Conservation (phyloP, 495 filamentous ascomycete genomes). For the Aspergillus haitiensis region DNA sequence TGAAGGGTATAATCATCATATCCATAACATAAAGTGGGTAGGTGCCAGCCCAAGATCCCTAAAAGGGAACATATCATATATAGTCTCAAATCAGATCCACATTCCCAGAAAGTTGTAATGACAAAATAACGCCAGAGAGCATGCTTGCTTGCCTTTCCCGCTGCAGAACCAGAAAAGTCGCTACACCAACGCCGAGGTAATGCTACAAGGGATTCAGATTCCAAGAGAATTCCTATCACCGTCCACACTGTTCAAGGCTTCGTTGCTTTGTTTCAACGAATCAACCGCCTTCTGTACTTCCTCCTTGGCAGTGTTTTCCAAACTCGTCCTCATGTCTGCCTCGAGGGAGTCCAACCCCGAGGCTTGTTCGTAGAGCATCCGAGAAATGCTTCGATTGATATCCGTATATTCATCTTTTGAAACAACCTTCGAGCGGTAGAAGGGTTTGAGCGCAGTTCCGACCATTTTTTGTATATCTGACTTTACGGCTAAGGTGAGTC, state of each 20-base stretch:
- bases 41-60: slow-evolving; percentile 3
- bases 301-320: slow-evolving; percentile 68
- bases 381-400: slow-evolving; percentile 81
- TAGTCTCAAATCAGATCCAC: not conserved
- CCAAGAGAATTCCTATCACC: slow-evolving; percentile 23
- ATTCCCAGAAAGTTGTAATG: not conserved
- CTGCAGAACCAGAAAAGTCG: slow-evolving; percentile 14
- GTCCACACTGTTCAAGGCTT: slow-evolving; percentile 24
- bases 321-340: slow-evolving; percentile 55
- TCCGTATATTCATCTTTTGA: slow-evolving; percentile 81
- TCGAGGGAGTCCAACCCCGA: slow-evolving; percentile 59
- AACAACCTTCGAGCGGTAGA: slow-evolving; percentile 66
- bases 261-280: slow-evolving; percentile 28
- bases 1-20: slow-evolving; percentile 7
- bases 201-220: slow-evolving; percentile 10
- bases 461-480: slow-evolving; percentile 81
- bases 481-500: slow-evolving; percentile 70
- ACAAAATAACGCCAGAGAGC: slow-evolving; percentile 19
- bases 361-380: slow-evolving; percentile 80
- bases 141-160: slow-evolving; percentile 12
- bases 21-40: not conserved
- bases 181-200: slow-evolving; percentile 25
- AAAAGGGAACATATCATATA: not conserved
- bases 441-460: slow-evolving; percentile 69
- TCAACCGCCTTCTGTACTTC: slow-evolving; percentile 72